phyloP scores from a whole-genome alignment of 2,329 filamentous ascomycete genomes.

The Botrytis fabae region DNA sequence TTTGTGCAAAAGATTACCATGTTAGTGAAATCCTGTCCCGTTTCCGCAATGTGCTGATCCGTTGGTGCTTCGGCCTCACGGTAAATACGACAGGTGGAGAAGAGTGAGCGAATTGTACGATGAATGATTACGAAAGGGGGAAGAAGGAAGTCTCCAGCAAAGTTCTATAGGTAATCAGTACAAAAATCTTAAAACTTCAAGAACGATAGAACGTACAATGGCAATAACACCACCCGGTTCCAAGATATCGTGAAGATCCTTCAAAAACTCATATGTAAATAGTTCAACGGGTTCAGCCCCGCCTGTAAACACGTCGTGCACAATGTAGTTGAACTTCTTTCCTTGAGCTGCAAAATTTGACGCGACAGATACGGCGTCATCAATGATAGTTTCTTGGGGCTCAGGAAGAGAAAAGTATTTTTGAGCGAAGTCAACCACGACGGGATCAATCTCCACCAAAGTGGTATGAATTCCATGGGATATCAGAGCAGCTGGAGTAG shows the following conservation, averaged over 20 bases:
- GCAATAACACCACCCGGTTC: constrained; percentile 80
- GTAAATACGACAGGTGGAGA: constrained; percentile 89
- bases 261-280: constrained; percentile 84
- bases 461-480: constrained; percentile 89
- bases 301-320: constrained; percentile 97
- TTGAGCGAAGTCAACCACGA: constrained; percentile 78
- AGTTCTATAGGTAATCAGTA: constrained; percentile 64
- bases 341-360: constrained; percentile 45
- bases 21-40: constrained; percentile 79
- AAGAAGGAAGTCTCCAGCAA: constrained; percentile 82
- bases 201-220: constrained; percentile 59
- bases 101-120: constrained; percentile 77
- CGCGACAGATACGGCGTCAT: constrained; percentile 76
- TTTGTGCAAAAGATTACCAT: constrained; percentile 85
- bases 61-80: constrained; percentile 67
- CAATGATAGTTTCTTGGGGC: constrained; percentile 77
- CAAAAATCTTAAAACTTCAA: not conserved
- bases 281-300: constrained; percentile 86
- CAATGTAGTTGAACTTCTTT: constrained; percentile 79
- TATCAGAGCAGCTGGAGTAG: constrained; percentile 82
- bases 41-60: constrained; percentile 48
- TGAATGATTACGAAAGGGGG: constrained; percentile 76
- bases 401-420: constrained; percentile 79
- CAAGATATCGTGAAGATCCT: constrained; percentile 68
- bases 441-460: constrained; percentile 90